Conservation (phyloP, 441 rosid species). For the Biscutella auriculata region DNA sequence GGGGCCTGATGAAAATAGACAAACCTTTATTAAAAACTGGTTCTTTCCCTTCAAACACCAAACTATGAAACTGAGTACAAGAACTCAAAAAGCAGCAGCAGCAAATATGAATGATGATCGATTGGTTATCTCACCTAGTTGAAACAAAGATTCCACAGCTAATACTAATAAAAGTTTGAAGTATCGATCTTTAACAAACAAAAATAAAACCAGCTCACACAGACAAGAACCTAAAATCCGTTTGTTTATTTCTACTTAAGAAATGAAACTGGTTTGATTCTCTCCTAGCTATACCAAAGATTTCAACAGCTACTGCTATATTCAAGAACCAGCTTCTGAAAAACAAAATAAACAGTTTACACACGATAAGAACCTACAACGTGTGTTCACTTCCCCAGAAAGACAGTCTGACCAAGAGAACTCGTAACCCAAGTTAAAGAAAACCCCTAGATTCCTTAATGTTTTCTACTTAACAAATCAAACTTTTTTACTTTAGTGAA, state of each 20-base stretch:
- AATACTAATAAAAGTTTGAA: not conserved
- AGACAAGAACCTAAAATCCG: not conserved
- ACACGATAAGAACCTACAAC: too few relatives aligned
- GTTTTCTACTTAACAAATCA: not conserved
- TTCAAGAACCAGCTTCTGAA: too few relatives aligned
- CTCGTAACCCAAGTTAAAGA: not conserved
- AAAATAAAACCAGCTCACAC: not conserved
- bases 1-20: slow-evolving; percentile 69
- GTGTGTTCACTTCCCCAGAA: not conserved
- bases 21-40: not conserved
- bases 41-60: not conserved
- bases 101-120: too few relatives aligned
- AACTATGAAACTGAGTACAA: not conserved
- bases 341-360: too few relatives aligned
- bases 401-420: not conserved
- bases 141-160: not conserved
- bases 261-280: too few relatives aligned
- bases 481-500: not conserved
- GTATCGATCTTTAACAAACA: not conserved
- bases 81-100: not conserved
- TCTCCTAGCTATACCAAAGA: too few relatives aligned
- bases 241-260: too few relatives aligned
- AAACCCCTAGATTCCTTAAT: not conserved
- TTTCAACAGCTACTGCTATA: too few relatives aligned
- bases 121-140: too few relatives aligned